Evolutionary conservation across 176 grass and related monocot species (phyloP), one percentile per base, ranked within the genome.

Genomic region (Avena insularis): DNA sequence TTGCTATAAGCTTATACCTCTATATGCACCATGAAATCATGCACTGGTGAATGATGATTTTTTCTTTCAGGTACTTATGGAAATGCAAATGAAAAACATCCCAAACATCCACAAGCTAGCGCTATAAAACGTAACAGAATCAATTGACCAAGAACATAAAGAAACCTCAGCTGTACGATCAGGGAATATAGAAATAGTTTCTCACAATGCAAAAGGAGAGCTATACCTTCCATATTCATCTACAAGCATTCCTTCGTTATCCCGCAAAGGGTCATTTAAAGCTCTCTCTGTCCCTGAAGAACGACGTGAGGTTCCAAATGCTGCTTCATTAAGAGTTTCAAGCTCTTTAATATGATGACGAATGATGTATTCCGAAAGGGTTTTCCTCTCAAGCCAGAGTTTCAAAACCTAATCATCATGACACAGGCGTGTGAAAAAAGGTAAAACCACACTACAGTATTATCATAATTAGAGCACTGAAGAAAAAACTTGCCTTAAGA

Each of bases 381-480:
- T 96, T 88, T 94, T 98, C 74, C 96, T 96, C 79, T 98, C 90
- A 84, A 98, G 88, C 96, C 96, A 98, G 70, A 98, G 83, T 86
- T 89, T 98, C 92, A 98, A 90, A 82, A 98, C 96, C 96, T 98
- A 79, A 84, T 68, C 55, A 81, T 66, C 65, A 60, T 87, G 48
- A 81, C 60, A 70, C 12, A 74, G 45, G 21, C 21, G 9, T 72
- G 63, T 91, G 48, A 73, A 50, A 5, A 83, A 71, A 55, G 75
- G 70, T 57, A 64, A 81, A 78, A 88, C 16, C 20, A 49, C 21
- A 75, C 47, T 65, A 58, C 82, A 23, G 10, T 49, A 69, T 77
- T 29, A 21, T 75, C 84, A 47, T 50, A 73, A 84, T 51, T 62
- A 68, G 49, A 51, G 70, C 69, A n/a, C 55, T 68, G 71, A 75